Evolutionary conservation across 805 yeast genomes (phyloP), one percentile per base, ranked within the genome.

Genomic region (Candida montana): DNA sequence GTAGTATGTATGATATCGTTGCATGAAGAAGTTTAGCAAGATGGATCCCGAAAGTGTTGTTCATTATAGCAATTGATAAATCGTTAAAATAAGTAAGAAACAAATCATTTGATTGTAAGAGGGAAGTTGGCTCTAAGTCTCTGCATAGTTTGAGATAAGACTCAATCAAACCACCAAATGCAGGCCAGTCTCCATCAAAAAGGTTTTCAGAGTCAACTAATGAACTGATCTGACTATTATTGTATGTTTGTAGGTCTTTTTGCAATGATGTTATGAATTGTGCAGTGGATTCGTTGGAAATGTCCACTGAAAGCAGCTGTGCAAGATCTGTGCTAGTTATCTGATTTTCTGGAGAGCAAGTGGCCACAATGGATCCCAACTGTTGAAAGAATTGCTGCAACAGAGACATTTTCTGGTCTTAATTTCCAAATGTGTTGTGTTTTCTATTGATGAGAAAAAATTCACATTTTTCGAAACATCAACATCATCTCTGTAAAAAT

Each of bases 71-170:
- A 8, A 69, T 57, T 2, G 79, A 62, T 26, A 77, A 50, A 45
- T 71, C 71, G 40, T 71, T 74, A 36, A 72, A 58, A 45, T 63
- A 76, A 13, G 58, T 55, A 7, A 77, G 65, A 46, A 74, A 65
- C 33, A 77, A 58, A 54, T 79, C 85, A 46, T 77, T 77, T 1
- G 81, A 75, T 29, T 69, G 69, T 5, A 77, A 52, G 2, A 66
- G 42, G 1, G 83, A 77, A 74, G 75, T 68, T 0, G 84, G 80
- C 48, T 79, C 72, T 35, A 79, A 47, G 50, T 76, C 77, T 40
- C 74, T 62, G 20, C 72, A 60, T 26, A 71, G 62, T 26, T 57
- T 52, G 11, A 79, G 51, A 49, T 73, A 79, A 16, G 69, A 61
- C 1, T 56, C 52, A 0, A 76, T 55, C 10, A 74, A 51, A 9